Conservation (phyloP, 2,329 filamentous ascomycete genomes). For the Albifimbria verrucaria region DNA sequence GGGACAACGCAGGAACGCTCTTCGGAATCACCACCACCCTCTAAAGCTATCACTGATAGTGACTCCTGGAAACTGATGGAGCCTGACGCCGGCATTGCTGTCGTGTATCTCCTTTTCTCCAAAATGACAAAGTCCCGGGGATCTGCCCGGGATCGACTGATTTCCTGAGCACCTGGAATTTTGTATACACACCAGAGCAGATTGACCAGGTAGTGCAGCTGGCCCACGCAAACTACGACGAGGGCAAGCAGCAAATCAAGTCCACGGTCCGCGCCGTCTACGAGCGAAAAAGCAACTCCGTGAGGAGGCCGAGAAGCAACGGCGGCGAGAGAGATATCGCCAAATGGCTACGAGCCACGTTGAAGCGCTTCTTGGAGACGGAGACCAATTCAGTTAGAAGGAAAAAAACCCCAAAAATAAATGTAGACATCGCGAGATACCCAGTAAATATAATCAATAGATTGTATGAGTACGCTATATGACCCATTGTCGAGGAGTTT, state of each 20-base stretch:
- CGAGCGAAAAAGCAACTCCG: constrained; percentile 79
- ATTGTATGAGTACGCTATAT: constrained; percentile 10
- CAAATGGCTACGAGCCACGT: constrained; percentile 46
- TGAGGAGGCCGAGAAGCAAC: constrained; percentile 46
- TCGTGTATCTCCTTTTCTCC: constrained; percentile 89
- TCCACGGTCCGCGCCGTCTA: constrained; percentile 84
- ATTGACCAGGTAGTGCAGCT: constrained; percentile 81
- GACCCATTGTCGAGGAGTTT: constrained; percentile 20
- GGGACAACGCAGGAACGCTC: constrained; percentile 75
- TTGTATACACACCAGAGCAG: constrained; percentile 88
- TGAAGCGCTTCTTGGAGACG: constrained; percentile 55
- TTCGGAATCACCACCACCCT: constrained; percentile 47
- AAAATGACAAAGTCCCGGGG: constrained; percentile 73
- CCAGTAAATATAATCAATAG: constrained; percentile 15
- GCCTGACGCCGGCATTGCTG: constrained; percentile 78
- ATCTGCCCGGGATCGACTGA: constrained; percentile 83
- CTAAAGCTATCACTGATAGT: constrained; percentile 56
- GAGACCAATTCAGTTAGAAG: constrained; percentile 61
- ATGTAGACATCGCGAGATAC: constrained; percentile 8
- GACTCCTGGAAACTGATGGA: constrained; percentile 65
- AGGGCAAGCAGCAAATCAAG: constrained; percentile 75
- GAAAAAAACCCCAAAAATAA: neutral
- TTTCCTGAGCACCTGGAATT: constrained; percentile 97
- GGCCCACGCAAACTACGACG: constrained; percentile 80
- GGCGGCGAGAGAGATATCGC: constrained; percentile 38